Base-by-base conservation (phyloP, 768 basidiomycete genomes). In the Agaricus blazei region DNA sequence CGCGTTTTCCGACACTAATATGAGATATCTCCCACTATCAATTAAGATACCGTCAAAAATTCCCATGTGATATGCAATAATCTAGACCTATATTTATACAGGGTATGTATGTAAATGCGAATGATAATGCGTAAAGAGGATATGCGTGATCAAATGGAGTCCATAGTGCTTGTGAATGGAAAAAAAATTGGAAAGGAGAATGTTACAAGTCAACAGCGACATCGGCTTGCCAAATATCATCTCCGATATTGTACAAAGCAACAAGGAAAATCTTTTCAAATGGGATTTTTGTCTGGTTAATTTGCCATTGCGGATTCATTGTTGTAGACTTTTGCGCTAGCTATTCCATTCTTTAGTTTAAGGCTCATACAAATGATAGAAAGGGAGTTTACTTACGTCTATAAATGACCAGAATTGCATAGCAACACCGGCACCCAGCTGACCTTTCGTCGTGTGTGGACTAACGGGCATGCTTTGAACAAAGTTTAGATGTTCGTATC, bases 371-470 rank as follows among this genome's bases (percentile, higher is more conserved):
- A 31, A 12, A 26, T 14, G 19, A 5, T 58, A 11, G 34, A 5
- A 70, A 41, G 49, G 62, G 60, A 19, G 79, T 62, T 46, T 80
- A 43, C 54, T 34, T n/a, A 60, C 59, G 40, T 36, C 55, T 15
- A 60, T 38, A 42, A 52, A 60, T 19, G 50, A 51, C 47, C 45
- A 52, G 26, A 60, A 56, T n/a, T 57, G 52, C 51, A 48, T 42
- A 7, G 79, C 71, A n/a, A 81, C 60, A 1, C 65, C 60, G 1
- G 67, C 64, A 0, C 70, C 79, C 9, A 81, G 65, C 41, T 75
- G 69, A 2, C 70, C 73, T 1, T 78, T 71, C 0, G 80, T 78
- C 27, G 80, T 74, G 0, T 71, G 31, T n/a, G 48, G 24, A 12
- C 54, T 56, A 6, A 42, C 48, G 26, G 54, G 54, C 48, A 50